These are phyloP conservation scores for Penicillium lividum DNA, from an alignment of 495 filamentous ascomycete species.

Conservation along the genomic window DNA sequence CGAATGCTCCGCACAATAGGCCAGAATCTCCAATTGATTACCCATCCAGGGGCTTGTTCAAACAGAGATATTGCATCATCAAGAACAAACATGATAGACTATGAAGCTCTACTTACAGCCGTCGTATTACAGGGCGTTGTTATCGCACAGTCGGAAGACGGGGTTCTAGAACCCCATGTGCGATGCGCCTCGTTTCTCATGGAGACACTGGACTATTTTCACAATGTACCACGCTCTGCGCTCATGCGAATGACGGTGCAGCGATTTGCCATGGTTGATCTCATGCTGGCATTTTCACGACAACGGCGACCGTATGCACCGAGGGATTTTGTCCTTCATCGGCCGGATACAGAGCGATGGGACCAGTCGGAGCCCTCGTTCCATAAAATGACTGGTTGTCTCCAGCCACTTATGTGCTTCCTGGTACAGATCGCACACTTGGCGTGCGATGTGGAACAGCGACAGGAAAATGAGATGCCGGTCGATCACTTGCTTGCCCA, in stretches of 20 bases:
- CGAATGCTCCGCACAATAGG: conserved; percentile 29
- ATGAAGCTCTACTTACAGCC: conserved; percentile 27
- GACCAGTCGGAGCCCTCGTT: conserved; percentile 31
- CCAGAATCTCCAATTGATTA: conserved; percentile 22
- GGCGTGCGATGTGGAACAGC: conserved; percentile 28
- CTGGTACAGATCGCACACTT: conserved; percentile 26
- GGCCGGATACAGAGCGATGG: conserved; percentile 25
- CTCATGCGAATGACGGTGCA: conserved; percentile 27
- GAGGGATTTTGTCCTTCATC: conserved; percentile 21
- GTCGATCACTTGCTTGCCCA: conserved; percentile 11
- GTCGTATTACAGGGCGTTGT: conserved; percentile 30
- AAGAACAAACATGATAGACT: conserved; percentile 9
- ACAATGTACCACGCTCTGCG: conserved; percentile 15
- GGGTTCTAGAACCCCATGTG: conserved; percentile 29
- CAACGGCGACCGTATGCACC: conserved; percentile 31
- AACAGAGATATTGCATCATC: conserved; percentile 5
- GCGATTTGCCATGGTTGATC: conserved; percentile 32
- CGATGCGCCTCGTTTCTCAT: conserved; percentile 32
- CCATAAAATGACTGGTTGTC: conserved; percentile 34
- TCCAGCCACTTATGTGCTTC: conserved; percentile 32
- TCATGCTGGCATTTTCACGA: conserved; percentile 32
- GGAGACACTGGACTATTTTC: conserved; percentile 23
- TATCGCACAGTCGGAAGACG: conserved; percentile 29
- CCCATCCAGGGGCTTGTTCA: conserved; percentile 2
- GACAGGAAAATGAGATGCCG: neutral